These are phyloP conservation scores for Plasmodium inui DNA, from an alignment of 169 alveolate genomes.

Conservation along the genomic window DNA sequence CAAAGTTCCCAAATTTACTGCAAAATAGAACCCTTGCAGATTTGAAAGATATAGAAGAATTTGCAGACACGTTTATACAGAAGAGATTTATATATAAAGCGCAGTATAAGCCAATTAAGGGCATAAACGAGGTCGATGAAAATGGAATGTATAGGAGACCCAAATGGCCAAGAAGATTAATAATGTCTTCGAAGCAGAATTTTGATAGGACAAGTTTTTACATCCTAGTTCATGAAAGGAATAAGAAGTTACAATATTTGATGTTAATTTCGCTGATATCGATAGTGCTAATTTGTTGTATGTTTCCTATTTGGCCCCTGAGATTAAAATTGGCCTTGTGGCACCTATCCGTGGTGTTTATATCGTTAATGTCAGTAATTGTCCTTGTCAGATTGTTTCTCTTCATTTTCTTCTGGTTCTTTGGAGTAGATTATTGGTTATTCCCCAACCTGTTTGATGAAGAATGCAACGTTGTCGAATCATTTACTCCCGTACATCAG, in stretches of 20 bases:
- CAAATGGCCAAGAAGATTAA: constrained; percentile 89
- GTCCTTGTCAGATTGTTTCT: constrained; percentile 82
- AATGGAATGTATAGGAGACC: constrained; percentile 87
- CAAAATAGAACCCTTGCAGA: constrained; percentile 63
- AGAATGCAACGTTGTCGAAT: constrained; percentile 90
- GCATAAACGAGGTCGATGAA: constrained; percentile 80
- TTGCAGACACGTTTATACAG: constrained; percentile 79
- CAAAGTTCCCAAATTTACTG: constrained; percentile 80
- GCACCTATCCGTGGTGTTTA: constrained; percentile 87
- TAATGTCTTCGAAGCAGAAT: constrained; percentile 85
- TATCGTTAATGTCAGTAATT: constrained; percentile 81
- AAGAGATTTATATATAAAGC: constrained; percentile 85
- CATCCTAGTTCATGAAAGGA: constrained; percentile 88
- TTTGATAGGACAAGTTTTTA: constrained; percentile 88
- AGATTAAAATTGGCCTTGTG: constrained; percentile 87
- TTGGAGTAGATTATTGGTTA: constrained; percentile 89
- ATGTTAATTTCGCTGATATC: constrained; percentile 82
- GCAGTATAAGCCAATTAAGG: constrained; percentile 86
- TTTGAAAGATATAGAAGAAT: constrained; percentile 70
- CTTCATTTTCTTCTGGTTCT: constrained; percentile 87
- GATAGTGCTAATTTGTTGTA: constrained; percentile 87
- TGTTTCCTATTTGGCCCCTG: constrained; percentile 92
- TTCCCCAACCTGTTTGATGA: constrained; percentile 91
- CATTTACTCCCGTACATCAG: constrained; percentile 87
- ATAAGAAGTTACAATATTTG: constrained; percentile 82